Evolutionary conservation across 139 green algal species (phyloP).

Genomic region (Haematococcus lacustris): DNA sequence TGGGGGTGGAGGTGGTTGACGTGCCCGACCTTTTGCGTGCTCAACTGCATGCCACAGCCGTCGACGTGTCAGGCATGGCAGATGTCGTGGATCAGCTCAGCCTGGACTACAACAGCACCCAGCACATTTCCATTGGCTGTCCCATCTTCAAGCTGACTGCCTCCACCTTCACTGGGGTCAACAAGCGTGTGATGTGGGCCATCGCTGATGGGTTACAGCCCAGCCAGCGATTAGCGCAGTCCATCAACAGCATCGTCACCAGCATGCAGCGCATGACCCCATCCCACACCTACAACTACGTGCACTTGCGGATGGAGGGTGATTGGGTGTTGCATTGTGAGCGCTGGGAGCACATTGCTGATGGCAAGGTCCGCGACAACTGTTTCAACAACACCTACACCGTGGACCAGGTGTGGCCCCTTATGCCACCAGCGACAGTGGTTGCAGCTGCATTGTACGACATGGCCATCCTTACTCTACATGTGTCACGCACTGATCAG

Average conservation of each 20-base stretch:
- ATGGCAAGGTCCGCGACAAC: conserved; percentile 33
- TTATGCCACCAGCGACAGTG: background rate
- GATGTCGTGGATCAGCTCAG: background rate
- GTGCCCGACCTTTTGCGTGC: background rate
- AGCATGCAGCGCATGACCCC: background rate
- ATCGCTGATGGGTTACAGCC: background rate
- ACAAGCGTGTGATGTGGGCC: background rate
- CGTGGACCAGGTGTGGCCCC: background rate
- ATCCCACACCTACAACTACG: conserved; percentile 18
- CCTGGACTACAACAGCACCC: background rate
- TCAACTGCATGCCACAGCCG: background rate
- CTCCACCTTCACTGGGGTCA: background rate
- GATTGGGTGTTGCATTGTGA: conserved; percentile 40
- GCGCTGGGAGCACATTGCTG: conserved; percentile 2
- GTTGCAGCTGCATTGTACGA: background rate
- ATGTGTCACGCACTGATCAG: background rate
- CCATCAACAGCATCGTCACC: background rate
- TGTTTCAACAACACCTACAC: conserved; percentile 36
- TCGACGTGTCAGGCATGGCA: background rate
- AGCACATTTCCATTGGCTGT: background rate
- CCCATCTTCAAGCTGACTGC: background rate
- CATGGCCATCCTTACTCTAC: background rate
- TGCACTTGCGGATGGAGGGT: conserved; percentile 37
- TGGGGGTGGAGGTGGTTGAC: conserved; percentile 1
- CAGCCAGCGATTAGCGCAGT: background rate